Evolutionary conservation across 176 grass and related monocot genomes (phyloP), one percentile per base, ranked within the genome.

Genomic region (Melocanna baccifera): DNA sequence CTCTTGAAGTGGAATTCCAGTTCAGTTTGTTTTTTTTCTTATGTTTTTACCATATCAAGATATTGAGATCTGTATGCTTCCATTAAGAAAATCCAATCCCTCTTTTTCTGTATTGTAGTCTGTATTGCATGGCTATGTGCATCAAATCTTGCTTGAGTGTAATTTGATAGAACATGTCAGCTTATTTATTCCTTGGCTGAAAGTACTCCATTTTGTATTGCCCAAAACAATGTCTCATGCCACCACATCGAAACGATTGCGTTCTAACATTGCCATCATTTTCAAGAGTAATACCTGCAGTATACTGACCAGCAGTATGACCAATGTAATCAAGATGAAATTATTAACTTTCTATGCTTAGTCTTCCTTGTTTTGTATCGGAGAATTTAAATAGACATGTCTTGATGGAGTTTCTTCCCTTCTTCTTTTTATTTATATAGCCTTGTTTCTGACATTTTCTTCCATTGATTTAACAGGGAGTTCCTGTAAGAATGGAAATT

Each of bases 401-500:
- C 51, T 83, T n/a, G 15, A 62, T 12, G 12, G 18, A 28, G 1
- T 37, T 37, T 65, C 69, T 55, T 53, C 0, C 25, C 8, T 84
- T 8, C 40, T 16, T 45, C 6, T 14, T 67, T 10, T 41, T 9
- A 16, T 72, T 32, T 16, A 39, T 77, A 20, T 79, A 46, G 62
- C 18, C 30, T 40, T 50, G 29, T 79, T 45, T 57, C 40, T 88
- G 59, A 74, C 37, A 74, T 50, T 85, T 81, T 20, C 46, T 75
- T 77, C 26, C 46, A 75, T 73, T 81, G 25, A 82, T 84, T 84
- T 39, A 73, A 77, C 77, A 96, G 96, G 96, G 93, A 40, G 81
- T 96, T 69, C 96, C 96, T 69, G 67, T 98, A 68, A 93, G 93
- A 82, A 86, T 96, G 72, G 96, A 98, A 88, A 76, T 98, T 7